Conservation (phyloP, 371 early-diverging fungal genomes). For the Zychaea mexicana region DNA sequence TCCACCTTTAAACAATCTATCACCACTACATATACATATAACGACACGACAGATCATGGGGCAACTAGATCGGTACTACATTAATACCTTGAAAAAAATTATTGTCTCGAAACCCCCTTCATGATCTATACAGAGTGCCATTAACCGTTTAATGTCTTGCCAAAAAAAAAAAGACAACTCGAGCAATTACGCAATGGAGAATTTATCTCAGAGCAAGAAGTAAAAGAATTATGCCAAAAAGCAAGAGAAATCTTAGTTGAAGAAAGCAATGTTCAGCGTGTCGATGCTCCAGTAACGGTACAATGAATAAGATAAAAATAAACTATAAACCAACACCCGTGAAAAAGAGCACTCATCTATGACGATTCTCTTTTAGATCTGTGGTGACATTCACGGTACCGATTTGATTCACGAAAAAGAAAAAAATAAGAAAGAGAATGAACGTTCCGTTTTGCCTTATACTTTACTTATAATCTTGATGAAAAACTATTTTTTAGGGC, state of each 20-base stretch:
- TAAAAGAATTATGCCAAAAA: conserved; percentile 90
- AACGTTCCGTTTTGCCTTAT: too few relatives aligned
- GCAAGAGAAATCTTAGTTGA: conserved; percentile 95
- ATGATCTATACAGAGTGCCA: background rate
- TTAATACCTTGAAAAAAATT: background rate
- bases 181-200: conserved; percentile 88
- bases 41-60: conserved; percentile 2
- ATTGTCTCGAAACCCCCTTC: background rate
- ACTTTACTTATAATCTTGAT: background rate
- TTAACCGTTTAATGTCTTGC: background rate
- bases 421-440: background rate
- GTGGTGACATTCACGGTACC: conserved; percentile 96
- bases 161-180: conserved; percentile 65
- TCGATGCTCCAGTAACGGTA: conserved; percentile 97
- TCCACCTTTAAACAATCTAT: too few relatives aligned
- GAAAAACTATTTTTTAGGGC: conserved; percentile 48
- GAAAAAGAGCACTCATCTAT: too few relatives aligned
- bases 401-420: background rate
- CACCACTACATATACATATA: too few relatives aligned
- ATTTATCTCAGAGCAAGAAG: conserved; percentile 90
- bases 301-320: background rate
- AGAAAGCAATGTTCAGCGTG: conserved; percentile 95
- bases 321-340: too few relatives aligned
- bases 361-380: conserved; percentile 72
- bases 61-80: background rate